phyloP scores from a whole-genome alignment of 1,284 basidiomycete genomes.

The Mrakiaceae sp. region DNA sequence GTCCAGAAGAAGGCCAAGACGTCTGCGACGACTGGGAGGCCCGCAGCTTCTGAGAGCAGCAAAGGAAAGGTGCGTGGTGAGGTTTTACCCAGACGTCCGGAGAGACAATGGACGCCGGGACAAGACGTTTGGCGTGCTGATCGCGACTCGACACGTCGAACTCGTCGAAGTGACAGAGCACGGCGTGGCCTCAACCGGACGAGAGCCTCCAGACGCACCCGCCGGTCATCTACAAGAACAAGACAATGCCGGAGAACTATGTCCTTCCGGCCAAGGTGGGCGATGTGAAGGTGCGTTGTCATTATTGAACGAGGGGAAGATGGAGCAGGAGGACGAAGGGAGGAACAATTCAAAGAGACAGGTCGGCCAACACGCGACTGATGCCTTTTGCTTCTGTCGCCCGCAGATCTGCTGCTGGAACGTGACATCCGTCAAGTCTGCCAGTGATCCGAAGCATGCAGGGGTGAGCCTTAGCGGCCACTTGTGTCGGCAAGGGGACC shows the following conservation, averaged over 20 bases:
- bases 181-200: no score
- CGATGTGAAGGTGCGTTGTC: background rate
- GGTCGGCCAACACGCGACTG: background rate
- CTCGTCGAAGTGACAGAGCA: no score
- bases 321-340: background rate
- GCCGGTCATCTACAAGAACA: slow-evolving; percentile 7
- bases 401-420: slow-evolving; percentile 12
- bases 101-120: no score
- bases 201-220: background rate
- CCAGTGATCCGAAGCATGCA: slow-evolving; percentile 12
- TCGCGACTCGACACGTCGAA: no score
- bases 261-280: slow-evolving; percentile 5
- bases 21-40: no score
- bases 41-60: no score
- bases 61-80: no score
- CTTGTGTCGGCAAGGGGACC: background rate
- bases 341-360: background rate
- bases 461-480: background rate
- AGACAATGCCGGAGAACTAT: slow-evolving; percentile 7
- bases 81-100: no score
- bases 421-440: slow-evolving; percentile 12
- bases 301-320: background rate
- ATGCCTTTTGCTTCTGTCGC: background rate
- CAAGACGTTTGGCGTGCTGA: no score
- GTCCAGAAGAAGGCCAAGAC: no score